Evolutionary conservation across 805 yeast species (phyloP).

Genomic region (Ogataea pilisensis): DNA sequence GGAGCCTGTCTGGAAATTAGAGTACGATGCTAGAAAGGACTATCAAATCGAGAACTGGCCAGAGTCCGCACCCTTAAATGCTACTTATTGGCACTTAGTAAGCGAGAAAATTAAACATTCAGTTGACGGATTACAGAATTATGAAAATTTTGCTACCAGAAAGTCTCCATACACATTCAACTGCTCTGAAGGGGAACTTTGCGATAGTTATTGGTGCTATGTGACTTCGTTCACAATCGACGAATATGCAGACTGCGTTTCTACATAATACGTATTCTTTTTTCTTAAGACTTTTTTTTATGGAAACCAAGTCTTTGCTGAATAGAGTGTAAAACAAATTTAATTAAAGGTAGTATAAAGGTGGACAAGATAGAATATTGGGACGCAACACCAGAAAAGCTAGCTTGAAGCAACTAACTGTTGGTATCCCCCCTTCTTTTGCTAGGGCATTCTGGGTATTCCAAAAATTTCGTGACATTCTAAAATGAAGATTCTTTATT

Average conservation of each 20-base stretch:
- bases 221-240: conserved; percentile 34
- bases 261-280: no score
- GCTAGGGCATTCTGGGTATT: no score
- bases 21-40: conserved; percentile 59
- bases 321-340: no score
- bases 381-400: no score
- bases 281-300: no score
- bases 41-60: conserved; percentile 59
- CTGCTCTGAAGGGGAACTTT: conserved; percentile 47
- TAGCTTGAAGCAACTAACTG: no score
- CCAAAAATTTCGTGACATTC: no score
- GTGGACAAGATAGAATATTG: no score
- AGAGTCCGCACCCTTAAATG: conserved; percentile 53
- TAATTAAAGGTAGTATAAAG: no score
- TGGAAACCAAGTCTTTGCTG: no score
- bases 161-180: conserved; percentile 50
- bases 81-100: conserved; percentile 62
- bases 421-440: no score
- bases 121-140: conserved; percentile 44
- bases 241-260: conserved; percentile 29
- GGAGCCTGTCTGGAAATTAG: conserved; percentile 60
- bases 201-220: conserved; percentile 39
- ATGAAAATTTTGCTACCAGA: conserved; percentile 47
- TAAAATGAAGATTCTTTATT: no score
- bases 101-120: conserved; percentile 41